Evolutionary conservation across 2,329 filamentous ascomycete genomes (phyloP).

Genomic region (Beauveria bassiana): DNA sequence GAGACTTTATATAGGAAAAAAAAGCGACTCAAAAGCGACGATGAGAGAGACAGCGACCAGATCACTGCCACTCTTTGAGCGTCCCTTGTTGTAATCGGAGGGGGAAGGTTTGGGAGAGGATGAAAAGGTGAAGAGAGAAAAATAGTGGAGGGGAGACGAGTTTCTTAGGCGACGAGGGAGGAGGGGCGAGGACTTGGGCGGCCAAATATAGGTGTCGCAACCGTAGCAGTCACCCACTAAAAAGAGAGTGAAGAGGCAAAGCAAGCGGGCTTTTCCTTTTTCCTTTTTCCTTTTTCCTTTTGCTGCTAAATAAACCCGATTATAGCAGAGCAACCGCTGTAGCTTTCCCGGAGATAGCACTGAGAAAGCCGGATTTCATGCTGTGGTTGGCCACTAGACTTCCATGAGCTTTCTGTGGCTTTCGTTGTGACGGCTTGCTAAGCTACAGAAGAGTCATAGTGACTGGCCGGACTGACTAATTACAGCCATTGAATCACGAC

Average conservation of each 20-base stretch:
- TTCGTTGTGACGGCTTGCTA: slow-evolving; percentile 3
- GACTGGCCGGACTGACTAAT: slow-evolving; percentile 10
- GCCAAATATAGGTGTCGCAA: slow-evolving; percentile 1
- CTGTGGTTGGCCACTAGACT: not conserved
- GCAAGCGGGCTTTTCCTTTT: not conserved
- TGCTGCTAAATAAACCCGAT: not conserved
- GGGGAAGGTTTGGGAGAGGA: slow-evolving; percentile 18
- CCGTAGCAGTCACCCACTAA: not conserved
- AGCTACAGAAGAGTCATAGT: slow-evolving; percentile 2
- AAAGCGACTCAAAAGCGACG: slow-evolving; percentile 24
- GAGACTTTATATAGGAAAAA: slow-evolving; percentile 12
- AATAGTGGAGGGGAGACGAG: slow-evolving; percentile 18
- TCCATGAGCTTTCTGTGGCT: not conserved
- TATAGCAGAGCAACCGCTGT: not conserved
- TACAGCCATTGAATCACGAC: not conserved
- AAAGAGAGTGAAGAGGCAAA: not conserved
- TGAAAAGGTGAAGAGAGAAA: slow-evolving; percentile 19
- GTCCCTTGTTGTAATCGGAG: slow-evolving; percentile 24
- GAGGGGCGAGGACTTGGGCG: not conserved
- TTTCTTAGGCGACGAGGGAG: slow-evolving; percentile 12
- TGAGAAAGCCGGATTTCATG: not conserved
- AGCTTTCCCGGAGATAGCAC: slow-evolving; percentile 6
- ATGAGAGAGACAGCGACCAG: slow-evolving; percentile 31
- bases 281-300: not conserved
- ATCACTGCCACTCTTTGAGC: slow-evolving; percentile 34